Base-by-base conservation (phyloP, 805 yeast species). In the Pichia cabralensis region DNA sequence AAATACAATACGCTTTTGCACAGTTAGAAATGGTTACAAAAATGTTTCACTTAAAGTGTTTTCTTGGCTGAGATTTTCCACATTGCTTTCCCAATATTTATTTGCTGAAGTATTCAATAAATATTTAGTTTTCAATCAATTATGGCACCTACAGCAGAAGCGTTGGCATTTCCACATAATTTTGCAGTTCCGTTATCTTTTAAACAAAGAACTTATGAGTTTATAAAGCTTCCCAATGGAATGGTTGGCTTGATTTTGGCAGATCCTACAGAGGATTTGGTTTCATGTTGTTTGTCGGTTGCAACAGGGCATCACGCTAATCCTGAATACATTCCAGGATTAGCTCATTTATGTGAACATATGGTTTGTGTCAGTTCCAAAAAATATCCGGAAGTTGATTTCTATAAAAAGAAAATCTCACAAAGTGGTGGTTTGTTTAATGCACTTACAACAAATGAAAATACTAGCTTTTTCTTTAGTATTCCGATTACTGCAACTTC, bases 281-380 rank as follows among this genome's bases (percentile, higher is more conserved):
- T 81, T 3, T 69, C 92, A 0, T 78, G 82, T 14, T 75, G 94
- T 1, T 47, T 89, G 6, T 71, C 83, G 25, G 84, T 86, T 2
- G 77, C 78, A 3, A 64, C 83, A 1, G 98, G 98, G 8, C 76
- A 95, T 2, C 77, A 76, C 48, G 65, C 76, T 30, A 96, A 89
- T 44, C 89, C 94, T 1, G 62, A 59, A 6, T 67, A 65, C 5
- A 45, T 80, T 2, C 75, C 75, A 0, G 98, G 98, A 0, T 50
- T 89, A 24, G 97, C 97, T 0, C 98, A 89, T 60, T 68, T 84
- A 38, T 80, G 94, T 47, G 96, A 85, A 49, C 95, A 85, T 53
- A 64, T 80, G 66, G 36, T 76, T 3, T 57, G 72, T 22, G 62
- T 66, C 36, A 81, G 79, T 3, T 71, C 81, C 0, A 72, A 67